A percentile compares a stretch with the other conserved stretches of the same genome.
These are phyloP conservation scores for Dioscorea cayenensis DNA, from an alignment of 116 monocot species.

Conservation along the genomic window DNA sequence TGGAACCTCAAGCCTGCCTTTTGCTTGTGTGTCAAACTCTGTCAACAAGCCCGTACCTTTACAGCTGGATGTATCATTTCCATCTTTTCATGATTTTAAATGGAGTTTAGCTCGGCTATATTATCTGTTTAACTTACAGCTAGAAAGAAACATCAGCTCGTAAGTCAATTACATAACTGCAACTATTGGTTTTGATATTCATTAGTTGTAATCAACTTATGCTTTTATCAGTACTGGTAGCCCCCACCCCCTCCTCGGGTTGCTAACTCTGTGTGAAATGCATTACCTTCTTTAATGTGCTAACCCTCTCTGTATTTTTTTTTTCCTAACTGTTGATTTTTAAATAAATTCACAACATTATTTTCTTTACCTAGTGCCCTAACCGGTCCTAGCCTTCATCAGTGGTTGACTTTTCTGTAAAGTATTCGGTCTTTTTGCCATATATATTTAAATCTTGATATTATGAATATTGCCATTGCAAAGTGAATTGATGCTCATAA, in stretches of 20 bases:
- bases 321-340: not conserved
- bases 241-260: too few relatives aligned
- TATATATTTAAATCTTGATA: too few relatives aligned
- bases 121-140: conserved; percentile 61
- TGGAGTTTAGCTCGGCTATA: conserved; percentile 61
- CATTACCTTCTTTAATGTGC: not conserved
- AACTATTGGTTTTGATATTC: not conserved
- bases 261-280: too few relatives aligned
- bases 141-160: conserved; percentile 67
- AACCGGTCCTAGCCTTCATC: not conserved
- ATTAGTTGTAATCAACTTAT: not conserved
- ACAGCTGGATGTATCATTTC: conserved; percentile 48
- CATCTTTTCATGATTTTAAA: conserved; percentile 57
- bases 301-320: not conserved
- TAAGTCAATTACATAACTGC: conserved; percentile 20
- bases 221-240: not conserved
- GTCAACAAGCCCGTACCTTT: conserved; percentile 54
- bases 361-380: too few relatives aligned
- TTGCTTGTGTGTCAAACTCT: conserved; percentile 56
- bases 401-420: not conserved
- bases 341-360: too few relatives aligned
- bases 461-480: too few relatives aligned
- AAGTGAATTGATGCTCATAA: too few relatives aligned
- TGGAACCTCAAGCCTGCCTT: conserved; percentile 24
- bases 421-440: not conserved